Evolutionary conservation across 2,329 filamentous ascomycete genomes (phyloP).

Genomic region (Aureobasidium sp.): DNA sequence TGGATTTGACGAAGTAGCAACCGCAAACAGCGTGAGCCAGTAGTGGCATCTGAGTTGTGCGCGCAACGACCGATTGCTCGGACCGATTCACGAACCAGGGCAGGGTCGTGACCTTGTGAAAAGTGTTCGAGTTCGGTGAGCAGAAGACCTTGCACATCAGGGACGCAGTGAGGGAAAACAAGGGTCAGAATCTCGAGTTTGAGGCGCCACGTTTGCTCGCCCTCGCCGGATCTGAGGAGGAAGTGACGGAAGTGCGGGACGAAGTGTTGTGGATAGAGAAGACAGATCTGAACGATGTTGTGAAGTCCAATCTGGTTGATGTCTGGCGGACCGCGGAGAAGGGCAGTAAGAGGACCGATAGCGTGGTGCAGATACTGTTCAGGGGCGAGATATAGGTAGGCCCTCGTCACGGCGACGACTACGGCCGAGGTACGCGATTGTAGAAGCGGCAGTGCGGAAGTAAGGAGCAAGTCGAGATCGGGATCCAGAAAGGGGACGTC

Average conservation of each 20-base stretch:
- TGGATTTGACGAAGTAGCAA: constrained; percentile 82
- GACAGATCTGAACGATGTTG: constrained; percentile 90
- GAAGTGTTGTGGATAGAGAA: constrained; percentile 70
- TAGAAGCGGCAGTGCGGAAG: constrained; percentile 72
- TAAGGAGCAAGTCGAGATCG: constrained; percentile 75
- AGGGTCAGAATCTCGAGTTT: constrained; percentile 89
- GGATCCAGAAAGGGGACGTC: constrained; percentile 62
- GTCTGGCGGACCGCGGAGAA: constrained; percentile 77
- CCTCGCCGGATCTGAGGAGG: constrained; percentile 71
- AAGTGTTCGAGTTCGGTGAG: constrained; percentile 93
- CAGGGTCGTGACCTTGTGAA: constrained; percentile 64
- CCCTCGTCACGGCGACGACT: constrained; percentile 76
- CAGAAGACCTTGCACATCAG: constrained; percentile 74
- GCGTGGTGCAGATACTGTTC: constrained; percentile 65
- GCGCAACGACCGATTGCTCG: constrained; percentile 90
- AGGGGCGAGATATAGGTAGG: constrained; percentile 79
- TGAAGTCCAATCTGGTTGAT: constrained; percentile 85
- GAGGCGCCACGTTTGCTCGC: constrained; percentile 75
- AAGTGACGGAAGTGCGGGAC: constrained; percentile 86
- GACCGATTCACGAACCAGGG: constrained; percentile 80
- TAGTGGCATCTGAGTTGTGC: constrained; percentile 59
- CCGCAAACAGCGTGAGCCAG: constrained; percentile 71
- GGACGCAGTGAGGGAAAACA: constrained; percentile 75
- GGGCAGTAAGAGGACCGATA: constrained; percentile 76
- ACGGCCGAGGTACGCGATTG: constrained; percentile 92